phyloP scores from a whole-genome alignment of 495 filamentous ascomycete genomes.

The Bacidia rubella region DNA sequence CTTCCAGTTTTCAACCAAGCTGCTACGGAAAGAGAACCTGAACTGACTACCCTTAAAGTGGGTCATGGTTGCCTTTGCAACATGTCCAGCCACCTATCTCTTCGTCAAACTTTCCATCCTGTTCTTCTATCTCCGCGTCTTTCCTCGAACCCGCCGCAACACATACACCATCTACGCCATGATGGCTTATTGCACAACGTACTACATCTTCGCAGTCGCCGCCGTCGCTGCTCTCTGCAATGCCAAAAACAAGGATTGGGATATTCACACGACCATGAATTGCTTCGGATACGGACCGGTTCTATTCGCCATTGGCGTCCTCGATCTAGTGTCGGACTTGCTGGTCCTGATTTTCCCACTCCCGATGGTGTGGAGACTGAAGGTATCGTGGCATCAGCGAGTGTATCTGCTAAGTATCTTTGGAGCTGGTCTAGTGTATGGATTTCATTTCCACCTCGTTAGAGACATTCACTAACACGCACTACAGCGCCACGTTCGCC shows the following conservation, averaged over 20 bases:
- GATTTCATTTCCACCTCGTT: background rate
- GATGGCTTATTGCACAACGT: conserved; percentile 9
- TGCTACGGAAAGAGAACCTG: too few relatives aligned
- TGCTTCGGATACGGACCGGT: conserved; percentile 12
- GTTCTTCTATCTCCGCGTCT: conserved; percentile 12
- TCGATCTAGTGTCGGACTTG: conserved; percentile 10
- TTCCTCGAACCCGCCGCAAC: conserved; percentile 1
- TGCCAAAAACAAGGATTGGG: conserved; percentile 6
- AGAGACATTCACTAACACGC: background rate
- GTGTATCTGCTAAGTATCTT: conserved; percentile 11
- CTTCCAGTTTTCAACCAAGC: too few relatives aligned
- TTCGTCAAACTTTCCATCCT: conserved; percentile 14
- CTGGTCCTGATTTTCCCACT: conserved; percentile 8
- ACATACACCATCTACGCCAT: conserved; percentile 10
- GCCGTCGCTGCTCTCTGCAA: conserved; percentile 8
- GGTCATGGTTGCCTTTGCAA: conserved; percentile 12
- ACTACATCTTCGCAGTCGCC: conserved; percentile 10
- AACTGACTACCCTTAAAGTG: too few relatives aligned
- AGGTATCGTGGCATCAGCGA: conserved; percentile 8
- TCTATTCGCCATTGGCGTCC: conserved; percentile 8
- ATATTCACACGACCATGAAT: conserved; percentile 9
- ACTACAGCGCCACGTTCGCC: conserved; percentile 4
- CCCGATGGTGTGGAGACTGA: conserved; percentile 8
- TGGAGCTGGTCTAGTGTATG: conserved; percentile 7
- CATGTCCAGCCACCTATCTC: conserved; percentile 11